Conservation (phyloP, 2,329 filamentous ascomycete genomes). For the Diaporthe caulivora region DNA sequence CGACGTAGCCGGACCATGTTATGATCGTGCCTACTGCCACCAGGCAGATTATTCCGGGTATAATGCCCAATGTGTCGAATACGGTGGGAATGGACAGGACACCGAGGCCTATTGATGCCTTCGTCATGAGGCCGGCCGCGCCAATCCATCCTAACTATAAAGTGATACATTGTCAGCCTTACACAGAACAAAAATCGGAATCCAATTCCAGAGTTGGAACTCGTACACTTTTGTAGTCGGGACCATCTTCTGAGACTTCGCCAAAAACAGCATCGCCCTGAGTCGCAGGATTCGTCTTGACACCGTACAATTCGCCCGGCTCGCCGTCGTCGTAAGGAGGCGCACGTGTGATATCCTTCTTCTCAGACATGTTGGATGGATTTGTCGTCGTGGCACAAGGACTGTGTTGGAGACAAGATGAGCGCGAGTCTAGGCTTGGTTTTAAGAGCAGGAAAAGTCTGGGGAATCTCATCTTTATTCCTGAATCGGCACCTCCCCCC, state of each 20-base stretch:
- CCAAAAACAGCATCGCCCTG: slow-evolving; percentile 11
- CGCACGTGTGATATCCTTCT: slow-evolving; percentile 1
- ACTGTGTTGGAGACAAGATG: not conserved
- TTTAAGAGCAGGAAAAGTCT: slow-evolving; percentile 10
- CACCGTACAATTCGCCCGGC: not conserved
- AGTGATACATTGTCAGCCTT: not conserved
- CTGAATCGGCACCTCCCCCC: slow-evolving; percentile 2
- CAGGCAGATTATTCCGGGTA: slow-evolving; percentile 15
- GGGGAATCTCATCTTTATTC: not conserved
- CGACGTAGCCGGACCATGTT: slow-evolving; percentile 19
- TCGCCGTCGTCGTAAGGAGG: not conserved
- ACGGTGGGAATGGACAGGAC: slow-evolving; percentile 19
- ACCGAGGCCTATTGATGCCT: slow-evolving; percentile 6
- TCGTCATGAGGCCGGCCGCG: slow-evolving; percentile 14
- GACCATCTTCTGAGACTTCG: slow-evolving; percentile 7
- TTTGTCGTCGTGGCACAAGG: not conserved
- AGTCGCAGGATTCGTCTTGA: not conserved
- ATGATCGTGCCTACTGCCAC: not conserved
- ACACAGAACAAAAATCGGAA: not conserved
- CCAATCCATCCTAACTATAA: slow-evolving; percentile 12
- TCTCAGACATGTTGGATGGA: slow-evolving; percentile 16
- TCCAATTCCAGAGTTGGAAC: not conserved
- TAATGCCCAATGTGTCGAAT: slow-evolving; percentile 18
- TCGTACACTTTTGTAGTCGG: slow-evolving; percentile 18
- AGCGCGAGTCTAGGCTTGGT: not conserved